Conservation (phyloP, 78 protist species). For the Planoprotostelium fungivorum region DNA sequence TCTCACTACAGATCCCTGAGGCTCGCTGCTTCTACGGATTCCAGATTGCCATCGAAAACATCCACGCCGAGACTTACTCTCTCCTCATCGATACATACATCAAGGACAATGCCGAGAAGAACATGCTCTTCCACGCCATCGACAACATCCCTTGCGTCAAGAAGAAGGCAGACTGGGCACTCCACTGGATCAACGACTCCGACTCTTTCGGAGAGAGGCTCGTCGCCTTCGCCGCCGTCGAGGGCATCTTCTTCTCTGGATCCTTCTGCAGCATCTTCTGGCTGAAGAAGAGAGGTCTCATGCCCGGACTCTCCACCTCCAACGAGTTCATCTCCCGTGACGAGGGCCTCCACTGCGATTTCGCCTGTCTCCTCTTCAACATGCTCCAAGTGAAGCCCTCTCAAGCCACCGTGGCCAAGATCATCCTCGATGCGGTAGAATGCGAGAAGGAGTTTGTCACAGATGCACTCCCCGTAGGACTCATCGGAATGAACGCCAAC, state of each 20-base stretch:
- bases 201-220: constrained; percentile 87
- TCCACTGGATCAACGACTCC: constrained; percentile 83
- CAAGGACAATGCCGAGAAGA: constrained; percentile 63
- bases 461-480: constrained; percentile 92
- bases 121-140: constrained; percentile 86
- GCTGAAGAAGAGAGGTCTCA: constrained; percentile 96
- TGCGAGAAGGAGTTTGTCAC: constrained; percentile 88
- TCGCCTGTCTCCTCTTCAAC: constrained; percentile 91
- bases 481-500: constrained; percentile 95
- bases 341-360: constrained; percentile 97
- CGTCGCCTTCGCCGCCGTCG: constrained; percentile 97
- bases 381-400: constrained; percentile 45
- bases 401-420: constrained; percentile 11
- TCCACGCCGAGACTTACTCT: constrained; percentile 93
- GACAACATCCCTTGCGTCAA: constrained; percentile 87
- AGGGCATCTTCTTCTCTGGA: constrained; percentile 98
- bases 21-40: constrained; percentile 98
- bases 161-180: constrained; percentile 97
- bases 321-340: constrained; percentile 97
- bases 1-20: constrained; percentile 87
- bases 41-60: constrained; percentile 95
- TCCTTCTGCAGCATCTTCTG: constrained; percentile 96
- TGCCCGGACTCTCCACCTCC: constrained; percentile 96
- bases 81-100: constrained; percentile 95
- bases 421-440: constrained; percentile 89